Percentiles rank a stretch among this genome's conserved stretches.
These are phyloP conservation scores for Durusdinium trenchii DNA, from an alignment of 73 alveolate genomes.

Conservation along the genomic window DNA sequence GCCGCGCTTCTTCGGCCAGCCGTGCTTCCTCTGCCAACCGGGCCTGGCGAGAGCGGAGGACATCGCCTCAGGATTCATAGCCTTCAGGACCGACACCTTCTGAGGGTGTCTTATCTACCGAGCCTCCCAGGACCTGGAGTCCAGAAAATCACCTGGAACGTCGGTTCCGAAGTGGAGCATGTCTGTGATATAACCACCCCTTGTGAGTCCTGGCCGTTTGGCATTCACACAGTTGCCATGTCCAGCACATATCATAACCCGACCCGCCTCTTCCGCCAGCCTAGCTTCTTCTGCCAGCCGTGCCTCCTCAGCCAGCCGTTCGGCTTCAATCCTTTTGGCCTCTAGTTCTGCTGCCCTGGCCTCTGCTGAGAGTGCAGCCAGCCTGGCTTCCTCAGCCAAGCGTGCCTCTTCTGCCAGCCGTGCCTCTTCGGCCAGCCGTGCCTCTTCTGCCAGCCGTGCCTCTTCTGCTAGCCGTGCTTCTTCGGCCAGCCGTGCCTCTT, in stretches of 20 bases:
- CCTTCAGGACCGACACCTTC: too few species aligned
- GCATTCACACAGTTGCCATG: not conserved
- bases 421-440: conserved; percentile 50
- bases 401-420: conserved; percentile 61
- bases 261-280: conserved; percentile 46
- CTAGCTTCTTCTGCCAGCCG: conserved; percentile 67
- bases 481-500: conserved; percentile 50
- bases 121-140: too few species aligned
- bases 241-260: not conserved
- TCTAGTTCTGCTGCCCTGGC: conserved; percentile 42
- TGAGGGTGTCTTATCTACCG: too few species aligned
- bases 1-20: conserved; percentile 60
- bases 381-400: conserved; percentile 74
- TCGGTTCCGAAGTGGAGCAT: too few species aligned
- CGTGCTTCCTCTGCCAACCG: conserved; percentile 53
- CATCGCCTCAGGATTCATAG: not conserved
- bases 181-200: too few species aligned
- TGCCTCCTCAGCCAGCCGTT: not conserved
- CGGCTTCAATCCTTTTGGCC: conserved; percentile 29
- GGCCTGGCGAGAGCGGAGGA: not conserved
- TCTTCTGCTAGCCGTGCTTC: conserved; percentile 73
- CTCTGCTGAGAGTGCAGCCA: conserved; percentile 25
- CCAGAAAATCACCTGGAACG: too few species aligned
- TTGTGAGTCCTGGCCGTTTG: too few species aligned
- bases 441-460: conserved; percentile 75